Conservation (phyloP, 768 basidiomycete genomes). For the Botryobasidium botryosum region DNA sequence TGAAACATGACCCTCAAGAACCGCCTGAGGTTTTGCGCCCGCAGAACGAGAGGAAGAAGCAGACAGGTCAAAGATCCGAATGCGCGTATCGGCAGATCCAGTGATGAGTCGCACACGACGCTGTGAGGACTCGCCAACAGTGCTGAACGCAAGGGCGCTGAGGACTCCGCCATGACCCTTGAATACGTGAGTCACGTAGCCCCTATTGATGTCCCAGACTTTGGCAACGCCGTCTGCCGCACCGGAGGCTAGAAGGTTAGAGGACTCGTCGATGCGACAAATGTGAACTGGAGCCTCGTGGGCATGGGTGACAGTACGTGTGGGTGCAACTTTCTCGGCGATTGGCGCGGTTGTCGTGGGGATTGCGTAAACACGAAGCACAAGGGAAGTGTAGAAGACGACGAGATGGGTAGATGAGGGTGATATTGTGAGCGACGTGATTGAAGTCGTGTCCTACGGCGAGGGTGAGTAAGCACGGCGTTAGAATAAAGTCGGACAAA, state of each 20-base stretch:
- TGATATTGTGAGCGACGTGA: constrained; percentile 72
- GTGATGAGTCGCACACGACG: constrained; percentile 60
- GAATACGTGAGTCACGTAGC: constrained; percentile 86
- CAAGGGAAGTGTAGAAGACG: constrained; percentile 64
- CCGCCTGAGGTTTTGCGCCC: constrained; percentile 47
- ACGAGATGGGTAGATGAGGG: constrained; percentile 57
- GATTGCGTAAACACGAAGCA: constrained; percentile 71
- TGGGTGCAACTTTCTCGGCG: constrained; percentile 41
- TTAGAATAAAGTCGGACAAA: constrained; percentile 1
- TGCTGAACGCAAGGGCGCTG: constrained; percentile 75
- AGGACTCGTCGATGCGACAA: constrained; percentile 67
- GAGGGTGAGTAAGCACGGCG: not conserved
- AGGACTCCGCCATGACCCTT: constrained; percentile 97
- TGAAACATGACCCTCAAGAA: constrained; percentile 91
- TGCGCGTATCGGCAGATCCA: constrained; percentile 78
- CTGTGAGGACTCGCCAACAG: constrained; percentile 39
- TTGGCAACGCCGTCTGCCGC: constrained; percentile 94
- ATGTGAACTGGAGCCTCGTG: constrained; percentile 93
- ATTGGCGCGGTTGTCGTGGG: constrained; percentile 28
- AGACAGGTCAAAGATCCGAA: constrained; percentile 82
- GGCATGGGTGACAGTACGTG: constrained; percentile 61
- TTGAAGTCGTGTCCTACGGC: constrained; percentile 60
- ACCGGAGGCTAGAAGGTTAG: constrained; percentile 84
- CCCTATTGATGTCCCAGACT: constrained; percentile 82
- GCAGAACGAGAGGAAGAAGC: constrained; percentile 40